Evolutionary conservation across 306 rosid genomes (phyloP), one percentile per base, ranked within the genome.

Genomic region (Lotus japonicus): DNA sequence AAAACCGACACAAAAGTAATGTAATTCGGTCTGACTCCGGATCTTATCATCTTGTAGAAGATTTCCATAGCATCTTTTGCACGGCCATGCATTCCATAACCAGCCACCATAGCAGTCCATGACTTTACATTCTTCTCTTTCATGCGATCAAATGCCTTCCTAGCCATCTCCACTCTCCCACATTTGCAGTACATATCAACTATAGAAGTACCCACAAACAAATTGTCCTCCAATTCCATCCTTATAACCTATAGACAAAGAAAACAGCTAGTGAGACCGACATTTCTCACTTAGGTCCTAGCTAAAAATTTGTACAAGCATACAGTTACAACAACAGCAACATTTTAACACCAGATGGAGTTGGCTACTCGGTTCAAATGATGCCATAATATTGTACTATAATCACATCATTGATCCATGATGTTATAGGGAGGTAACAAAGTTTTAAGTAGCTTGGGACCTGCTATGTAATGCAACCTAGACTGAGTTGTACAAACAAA

Each of bases 161-260:
- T 85, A 15, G 91, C 96, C 84, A 82, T 68, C 64, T 84, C 89
- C 35, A 82, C 83, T 77, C 83, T 79, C 69, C 95, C 91, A 71
- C 95, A 82, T 78, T 86, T 87, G 84, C 87, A 84, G 56, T 88
- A 83, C 90, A 86, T 90, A 86, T 88, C 90, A 68, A 90, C 84
- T 18, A 87, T 39, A 60, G 88, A 84, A 68, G 97, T 90, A 38
- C 84, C 90, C 15, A 87, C 80, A 73, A 82, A 69, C 64, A 80
- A 77, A 16, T 84, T 83, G 58, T 82, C 87, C 74, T 90, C 95
- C 82, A 86, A 72, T 53, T 76, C 81, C 92, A 72, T 82, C 84
- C 79, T 85, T 75, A 87, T 77, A 61, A 83, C 89, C 96, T 89
- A 61, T 42, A 54, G 64, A 9, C 60, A 57, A 74, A 66, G 70